Evolutionary conservation across 139 green algal species (phyloP), one percentile per base, ranked within the genome.

Genomic region (Chlorella sp.): DNA sequence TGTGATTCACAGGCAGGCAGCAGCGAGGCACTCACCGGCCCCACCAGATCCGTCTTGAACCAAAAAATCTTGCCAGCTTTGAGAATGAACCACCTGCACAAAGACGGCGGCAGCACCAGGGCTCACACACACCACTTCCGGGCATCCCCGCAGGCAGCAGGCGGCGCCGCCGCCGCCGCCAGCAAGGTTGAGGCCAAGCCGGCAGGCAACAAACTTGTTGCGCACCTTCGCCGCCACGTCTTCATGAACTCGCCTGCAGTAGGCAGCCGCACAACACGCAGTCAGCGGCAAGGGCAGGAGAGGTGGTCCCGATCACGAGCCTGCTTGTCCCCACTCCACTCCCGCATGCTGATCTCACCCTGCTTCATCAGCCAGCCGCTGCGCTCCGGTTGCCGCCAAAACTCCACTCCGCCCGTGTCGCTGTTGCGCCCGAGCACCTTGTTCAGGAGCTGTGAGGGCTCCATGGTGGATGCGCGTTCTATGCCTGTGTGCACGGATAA

Each of bases 61-160:
- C 98, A 99, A 89, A 99, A 99, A 34, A 99, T 98, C 90, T 98
- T 99, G 57, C 97, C 98, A 53, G 99, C 93, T 93, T 99, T 99
- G 39, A 99, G 92, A 12, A 99, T 95, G 89, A 99, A 99, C 96
- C 97, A 99, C 86, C 98, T 93, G 90, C 90, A 88, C 5, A 39
- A 1, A 84, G 26, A n/a, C 0, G 32, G 75, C n/a, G 71, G 48
- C 12, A 37, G 61, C 3, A 37, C 14, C 53, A 34, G 81, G 30
- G 32, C 4, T 32, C n/a, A 57, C 81, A 1, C 34, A 5, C 21
- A 18, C 14, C 26, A 79, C 71, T 9, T 36, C 71, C 71, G 48
- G 9, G 9, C 48, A 9, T 9, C 48, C 48, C 48, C 48, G 3
- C 32, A 36, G 32, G 71, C 71, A 40, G 71, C 4, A 16, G 24